These are phyloP conservation scores for Metschnikowia aberdeeniae DNA, from an alignment of 805 yeast species.

Conservation along the genomic window DNA sequence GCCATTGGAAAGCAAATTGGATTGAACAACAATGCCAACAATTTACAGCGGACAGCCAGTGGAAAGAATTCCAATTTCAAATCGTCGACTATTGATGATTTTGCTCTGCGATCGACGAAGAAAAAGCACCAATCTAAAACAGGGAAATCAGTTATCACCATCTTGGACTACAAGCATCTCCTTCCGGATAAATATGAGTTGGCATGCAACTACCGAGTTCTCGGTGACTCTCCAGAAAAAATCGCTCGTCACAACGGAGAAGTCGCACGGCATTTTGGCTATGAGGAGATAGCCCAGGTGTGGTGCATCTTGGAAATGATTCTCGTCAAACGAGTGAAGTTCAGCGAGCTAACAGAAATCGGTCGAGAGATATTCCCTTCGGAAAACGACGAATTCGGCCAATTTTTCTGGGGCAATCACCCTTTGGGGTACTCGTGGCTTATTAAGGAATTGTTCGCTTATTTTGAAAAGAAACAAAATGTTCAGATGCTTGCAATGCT, in stretches of 20 bases:
- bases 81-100: slow-evolving; percentile 38
- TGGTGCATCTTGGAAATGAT: slow-evolving; percentile 63
- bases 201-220: slow-evolving; percentile 61
- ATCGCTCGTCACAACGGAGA: slow-evolving; percentile 66
- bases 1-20: slow-evolving; percentile 35
- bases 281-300: slow-evolving; percentile 60
- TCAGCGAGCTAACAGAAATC: slow-evolving; percentile 9
- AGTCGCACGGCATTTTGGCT: slow-evolving; percentile 63
- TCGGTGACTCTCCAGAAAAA: slow-evolving; percentile 60
- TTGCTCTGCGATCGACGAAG: slow-evolving; percentile 19
- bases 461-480: slow-evolving; percentile 62
- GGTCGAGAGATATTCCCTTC: slow-evolving; percentile 5
- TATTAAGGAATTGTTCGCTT: slow-evolving; percentile 53
- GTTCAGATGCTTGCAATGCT: slow-evolving; percentile 90
- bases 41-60: slow-evolving; percentile 35
- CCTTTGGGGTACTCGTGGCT: slow-evolving; percentile 72
- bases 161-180: slow-evolving; percentile 61
- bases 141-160: slow-evolving; percentile 54
- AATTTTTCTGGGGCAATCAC: slow-evolving; percentile 74
- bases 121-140: slow-evolving; percentile 20
- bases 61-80: slow-evolving; percentile 34
- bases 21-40: slow-evolving; percentile 21
- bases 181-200: slow-evolving; percentile 72
- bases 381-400: slow-evolving; percentile 12
- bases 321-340: slow-evolving; percentile 32